These are phyloP conservation scores for Lepidium sativum DNA, from an alignment of 345 rosid species.

Conservation along the genomic window DNA sequence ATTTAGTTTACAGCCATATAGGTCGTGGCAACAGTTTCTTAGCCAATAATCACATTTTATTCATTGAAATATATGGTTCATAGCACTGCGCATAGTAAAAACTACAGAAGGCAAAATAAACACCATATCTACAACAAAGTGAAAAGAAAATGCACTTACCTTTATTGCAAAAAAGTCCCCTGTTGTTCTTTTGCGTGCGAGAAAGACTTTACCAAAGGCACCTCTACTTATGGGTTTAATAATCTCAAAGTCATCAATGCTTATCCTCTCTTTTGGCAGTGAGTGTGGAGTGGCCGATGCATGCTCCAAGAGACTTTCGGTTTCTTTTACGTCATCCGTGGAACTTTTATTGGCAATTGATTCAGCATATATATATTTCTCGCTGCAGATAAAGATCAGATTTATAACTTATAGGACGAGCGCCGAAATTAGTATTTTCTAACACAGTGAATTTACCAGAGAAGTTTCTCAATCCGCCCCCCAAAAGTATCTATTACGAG, in stretches of 20 bases:
- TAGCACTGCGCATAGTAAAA: neutral
- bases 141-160: slow-evolving; percentile 33
- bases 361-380: slow-evolving; percentile 62
- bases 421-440: slow-evolving; percentile 3
- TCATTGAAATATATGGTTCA: slow-evolving; percentile 1
- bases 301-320: slow-evolving; percentile 38
- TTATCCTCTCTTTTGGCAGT: slow-evolving; percentile 53
- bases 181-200: slow-evolving; percentile 74
- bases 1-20: neutral
- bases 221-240: slow-evolving; percentile 86
- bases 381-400: slow-evolving; percentile 39
- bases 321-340: slow-evolving; percentile 26
- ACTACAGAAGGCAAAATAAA: neutral
- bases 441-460: slow-evolving; percentile 35
- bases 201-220: slow-evolving; percentile 81
- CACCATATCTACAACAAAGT: neutral
- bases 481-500: slow-evolving; percentile 80
- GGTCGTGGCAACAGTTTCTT: neutral
- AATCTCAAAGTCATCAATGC: slow-evolving; percentile 79
- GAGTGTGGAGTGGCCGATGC: slow-evolving; percentile 44
- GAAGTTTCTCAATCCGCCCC: slow-evolving; percentile 61
- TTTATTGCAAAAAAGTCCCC: slow-evolving; percentile 87
- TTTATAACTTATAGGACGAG: neutral
- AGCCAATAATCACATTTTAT: neutral
- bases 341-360: slow-evolving; percentile 35